Percentiles rank a stretch among this genome's conserved stretches.
These are phyloP conservation scores for Kitagawia praeruptora DNA, from an alignment of 129 eudicot genomes.

Conservation along the genomic window DNA sequence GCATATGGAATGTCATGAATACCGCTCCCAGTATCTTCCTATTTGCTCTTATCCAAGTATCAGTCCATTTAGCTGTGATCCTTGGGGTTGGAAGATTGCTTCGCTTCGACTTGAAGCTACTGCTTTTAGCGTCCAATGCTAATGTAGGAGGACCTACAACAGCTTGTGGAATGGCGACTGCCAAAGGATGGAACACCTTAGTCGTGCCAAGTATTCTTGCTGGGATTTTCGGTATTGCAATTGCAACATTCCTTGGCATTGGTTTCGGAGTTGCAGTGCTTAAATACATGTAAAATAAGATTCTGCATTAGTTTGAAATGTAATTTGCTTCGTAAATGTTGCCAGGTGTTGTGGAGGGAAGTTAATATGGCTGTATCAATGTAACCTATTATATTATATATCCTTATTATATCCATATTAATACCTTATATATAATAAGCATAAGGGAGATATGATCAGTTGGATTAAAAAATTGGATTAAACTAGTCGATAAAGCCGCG, in stretches of 20 bases:
- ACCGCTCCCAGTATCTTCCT: slow-evolving; percentile 82
- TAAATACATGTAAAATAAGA: slow-evolving; percentile 33
- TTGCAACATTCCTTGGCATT: slow-evolving; percentile 80
- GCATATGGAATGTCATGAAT: slow-evolving; percentile 50
- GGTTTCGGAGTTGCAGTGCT: slow-evolving; percentile 58
- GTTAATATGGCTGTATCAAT: background rate
- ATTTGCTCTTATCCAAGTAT: slow-evolving; percentile 58
- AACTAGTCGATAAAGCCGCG: no score
- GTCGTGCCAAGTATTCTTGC: slow-evolving; percentile 75
- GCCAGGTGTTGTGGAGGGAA: background rate
- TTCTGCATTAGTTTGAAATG: background rate
- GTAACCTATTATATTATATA: no score
- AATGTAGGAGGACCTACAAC: slow-evolving; percentile 89
- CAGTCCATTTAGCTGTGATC: slow-evolving; percentile 66
- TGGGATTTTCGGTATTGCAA: slow-evolving; percentile 72
- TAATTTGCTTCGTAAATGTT: background rate
- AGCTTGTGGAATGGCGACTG: slow-evolving; percentile 88
- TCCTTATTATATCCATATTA: no score
- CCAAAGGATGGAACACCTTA: slow-evolving; percentile 75
- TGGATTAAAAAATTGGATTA: no score
- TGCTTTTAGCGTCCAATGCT: slow-evolving; percentile 79
- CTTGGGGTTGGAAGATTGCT: slow-evolving; percentile 67
- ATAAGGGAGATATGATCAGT: no score
- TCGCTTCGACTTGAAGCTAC: slow-evolving; percentile 39
- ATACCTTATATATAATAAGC: no score